These are phyloP conservation scores for Volvariella volvacea DNA, from an alignment of 1,284 basidiomycete genomes.

Conservation along the genomic window DNA sequence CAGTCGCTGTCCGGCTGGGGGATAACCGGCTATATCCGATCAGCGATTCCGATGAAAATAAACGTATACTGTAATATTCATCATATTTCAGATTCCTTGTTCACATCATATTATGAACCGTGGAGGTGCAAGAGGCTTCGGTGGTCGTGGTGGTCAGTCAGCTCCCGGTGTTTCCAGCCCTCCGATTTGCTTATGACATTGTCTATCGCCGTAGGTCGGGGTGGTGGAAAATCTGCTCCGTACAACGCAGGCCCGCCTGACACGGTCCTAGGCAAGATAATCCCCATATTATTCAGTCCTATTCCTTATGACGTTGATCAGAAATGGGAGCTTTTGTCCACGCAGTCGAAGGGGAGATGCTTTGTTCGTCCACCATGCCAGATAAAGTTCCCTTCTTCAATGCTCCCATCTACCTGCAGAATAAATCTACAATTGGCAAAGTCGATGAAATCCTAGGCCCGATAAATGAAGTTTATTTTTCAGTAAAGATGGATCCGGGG, in stretches of 20 bases:
- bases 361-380: constrained; percentile 81
- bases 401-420: constrained; percentile 97
- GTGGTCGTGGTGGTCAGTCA: constrained; percentile 33
- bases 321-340: constrained; percentile 90
- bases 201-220: constrained; percentile 29
- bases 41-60: not conserved
- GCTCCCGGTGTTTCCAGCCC: not conserved
- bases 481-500: constrained; percentile 94
- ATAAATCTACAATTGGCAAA: constrained; percentile 94
- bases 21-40: too few relatives aligned
- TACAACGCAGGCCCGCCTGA: constrained; percentile 82
- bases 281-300: constrained; percentile 5
- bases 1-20: too few relatives aligned
- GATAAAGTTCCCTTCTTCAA: constrained; percentile 99
- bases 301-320: constrained; percentile 19
- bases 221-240: constrained; percentile 59
- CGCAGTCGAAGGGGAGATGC: constrained; percentile 97
- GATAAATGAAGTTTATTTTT: constrained; percentile 98
- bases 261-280: constrained; percentile 64
- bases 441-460: constrained; percentile 96
- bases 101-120: constrained; percentile 34
- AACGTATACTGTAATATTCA: constrained; percentile 11
- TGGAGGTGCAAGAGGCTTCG: constrained; percentile 36
- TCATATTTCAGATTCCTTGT: constrained; percentile 14
- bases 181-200: constrained; percentile 4